Conservation (phyloP, 1,284 basidiomycete genomes). For the Apiotrichum laibachii region DNA sequence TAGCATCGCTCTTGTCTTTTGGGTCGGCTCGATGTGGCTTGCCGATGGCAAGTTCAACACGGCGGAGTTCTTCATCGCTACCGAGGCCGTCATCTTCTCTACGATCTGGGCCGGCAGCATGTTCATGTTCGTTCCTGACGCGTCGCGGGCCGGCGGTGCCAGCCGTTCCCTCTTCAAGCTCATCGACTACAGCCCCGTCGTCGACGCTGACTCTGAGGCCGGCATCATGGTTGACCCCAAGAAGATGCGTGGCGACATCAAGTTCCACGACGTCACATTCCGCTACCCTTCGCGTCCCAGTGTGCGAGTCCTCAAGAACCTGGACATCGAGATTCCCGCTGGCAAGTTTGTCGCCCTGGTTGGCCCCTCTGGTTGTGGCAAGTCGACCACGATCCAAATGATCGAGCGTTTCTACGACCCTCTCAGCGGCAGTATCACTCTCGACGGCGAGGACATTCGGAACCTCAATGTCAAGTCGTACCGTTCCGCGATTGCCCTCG, state of each 20-base stretch:
- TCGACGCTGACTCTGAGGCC: conserved; percentile 73
- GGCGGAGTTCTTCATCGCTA: conserved; percentile 74
- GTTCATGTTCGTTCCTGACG: conserved; percentile 89
- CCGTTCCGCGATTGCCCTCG: conserved; percentile 78
- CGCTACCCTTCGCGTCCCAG: conserved; percentile 87
- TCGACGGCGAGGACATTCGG: conserved; percentile 76
- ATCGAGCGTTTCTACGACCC: conserved; percentile 59
- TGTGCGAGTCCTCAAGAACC: conserved; percentile 76
- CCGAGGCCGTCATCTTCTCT: conserved; percentile 59
- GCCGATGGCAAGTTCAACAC: conserved; percentile 61
- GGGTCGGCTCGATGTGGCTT: conserved; percentile 49
- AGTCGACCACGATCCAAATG: conserved; percentile 57
- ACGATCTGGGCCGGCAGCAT: conserved; percentile 56
- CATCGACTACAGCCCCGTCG: conserved; percentile 69
- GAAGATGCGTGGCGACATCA: conserved; percentile 68
- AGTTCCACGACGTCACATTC: conserved; percentile 84
- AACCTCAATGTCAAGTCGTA: conserved; percentile 80
- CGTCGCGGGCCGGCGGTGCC: conserved; percentile 79
- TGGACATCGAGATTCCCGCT: conserved; percentile 75
- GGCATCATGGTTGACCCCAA: conserved; percentile 60
- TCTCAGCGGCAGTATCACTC: conserved; percentile 49
- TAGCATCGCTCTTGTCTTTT: conserved; percentile 72
- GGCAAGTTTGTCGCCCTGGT: conserved; percentile 90
- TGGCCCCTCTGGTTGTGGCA: conserved; percentile 72
- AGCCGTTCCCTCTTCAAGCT: conserved; percentile 73